Evolutionary conservation across 306 rosid species (phyloP), one percentile per base, ranked within the genome.

Genomic region (Boehmeria nivea): DNA sequence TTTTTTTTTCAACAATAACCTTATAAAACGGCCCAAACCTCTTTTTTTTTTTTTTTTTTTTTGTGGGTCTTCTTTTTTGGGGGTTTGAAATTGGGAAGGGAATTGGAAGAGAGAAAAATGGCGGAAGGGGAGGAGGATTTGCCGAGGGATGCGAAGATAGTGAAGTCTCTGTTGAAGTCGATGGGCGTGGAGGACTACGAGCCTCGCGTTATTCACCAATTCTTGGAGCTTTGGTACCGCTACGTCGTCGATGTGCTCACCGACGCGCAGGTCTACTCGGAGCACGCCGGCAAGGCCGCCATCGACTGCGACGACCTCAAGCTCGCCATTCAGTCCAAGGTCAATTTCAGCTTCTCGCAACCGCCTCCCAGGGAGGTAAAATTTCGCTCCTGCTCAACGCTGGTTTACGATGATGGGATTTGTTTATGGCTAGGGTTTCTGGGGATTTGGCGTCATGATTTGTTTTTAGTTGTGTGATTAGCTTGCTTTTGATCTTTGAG

Each of bases 361-460:
- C 95, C 99, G 56, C 95, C 99, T 23, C 96, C 96, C 18, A 73
- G 99, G 26, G 99, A 91, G 96, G 99, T 91, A 84, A 58, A 9
- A 7, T 45, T 45, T n/a, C 11, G 18, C 6, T 7, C 6, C 6
- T 44, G 4, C 49, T n/a, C n/a, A n/a, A n/a, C n/a, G n/a, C n/a
- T n/a, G n/a, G n/a, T n/a, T n/a, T n/a, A n/a, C n/a, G n/a, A n/a
- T n/a, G n/a, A n/a, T n/a, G n/a, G n/a, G n/a, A n/a, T n/a, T n/a
- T n/a, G n/a, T n/a, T n/a, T n/a, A n/a, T n/a, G 2, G 36, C 36
- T 31, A 31, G 36, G 36, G 36, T 31, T 31, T n/a, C n/a, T n/a
- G n/a, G n/a, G n/a, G n/a, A n/a, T n/a, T n/a, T n/a, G n/a, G n/a
- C n/a, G n/a, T n/a, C n/a, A n/a, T n/a, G n/a, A n/a, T n/a, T n/a